phyloP scores from a whole-genome alignment of 2,329 filamentous ascomycete species.

The Alternaria arbusti region DNA sequence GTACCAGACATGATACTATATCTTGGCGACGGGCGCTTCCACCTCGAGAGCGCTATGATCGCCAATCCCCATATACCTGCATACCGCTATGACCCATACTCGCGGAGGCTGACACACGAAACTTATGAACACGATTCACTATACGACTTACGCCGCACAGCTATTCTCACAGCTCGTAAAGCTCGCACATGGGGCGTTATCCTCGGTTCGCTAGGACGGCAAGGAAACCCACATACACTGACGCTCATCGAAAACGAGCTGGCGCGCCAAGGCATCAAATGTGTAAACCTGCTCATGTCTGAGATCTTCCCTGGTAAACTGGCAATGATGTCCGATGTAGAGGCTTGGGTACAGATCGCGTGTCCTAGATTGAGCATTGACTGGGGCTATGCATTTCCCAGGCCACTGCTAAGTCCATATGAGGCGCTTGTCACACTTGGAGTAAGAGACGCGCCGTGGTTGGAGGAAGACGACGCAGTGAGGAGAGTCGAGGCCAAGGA shows the following conservation, averaged over 20 bases:
- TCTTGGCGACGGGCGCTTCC: conserved; percentile 90
- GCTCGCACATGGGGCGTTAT: conserved; percentile 95
- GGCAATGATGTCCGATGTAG: conserved; percentile 88
- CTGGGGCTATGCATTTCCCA: conserved; percentile 95
- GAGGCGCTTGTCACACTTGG: conserved; percentile 92
- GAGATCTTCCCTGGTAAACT: conserved; percentile 98
- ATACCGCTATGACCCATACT: conserved; percentile 97
- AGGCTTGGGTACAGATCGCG: conserved; percentile 98
- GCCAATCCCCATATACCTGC: conserved; percentile 91
- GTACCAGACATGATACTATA: conserved; percentile 78
- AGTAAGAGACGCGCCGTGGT: conserved; percentile 68
- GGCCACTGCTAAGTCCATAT: conserved; percentile 89
- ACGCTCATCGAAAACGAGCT: conserved; percentile 82
- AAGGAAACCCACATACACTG: conserved; percentile 95
- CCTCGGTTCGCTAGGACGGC: conserved; percentile 86
- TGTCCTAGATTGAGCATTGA: conserved; percentile 97
- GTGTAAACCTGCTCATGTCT: conserved; percentile 83
- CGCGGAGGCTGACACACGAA: conserved; percentile 87
- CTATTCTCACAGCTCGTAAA: conserved; percentile 75
- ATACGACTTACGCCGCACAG: conserved; percentile 77
- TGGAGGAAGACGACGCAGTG: conserved; percentile 61
- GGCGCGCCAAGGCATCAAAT: conserved; percentile 73
- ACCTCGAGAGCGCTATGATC: conserved; percentile 98
- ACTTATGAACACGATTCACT: conserved; percentile 92
- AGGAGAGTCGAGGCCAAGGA: conserved; percentile 48